phyloP scores from a whole-genome alignment of 2,329 filamentous ascomycete genomes.

The Plectosphaerella cucumerina region DNA sequence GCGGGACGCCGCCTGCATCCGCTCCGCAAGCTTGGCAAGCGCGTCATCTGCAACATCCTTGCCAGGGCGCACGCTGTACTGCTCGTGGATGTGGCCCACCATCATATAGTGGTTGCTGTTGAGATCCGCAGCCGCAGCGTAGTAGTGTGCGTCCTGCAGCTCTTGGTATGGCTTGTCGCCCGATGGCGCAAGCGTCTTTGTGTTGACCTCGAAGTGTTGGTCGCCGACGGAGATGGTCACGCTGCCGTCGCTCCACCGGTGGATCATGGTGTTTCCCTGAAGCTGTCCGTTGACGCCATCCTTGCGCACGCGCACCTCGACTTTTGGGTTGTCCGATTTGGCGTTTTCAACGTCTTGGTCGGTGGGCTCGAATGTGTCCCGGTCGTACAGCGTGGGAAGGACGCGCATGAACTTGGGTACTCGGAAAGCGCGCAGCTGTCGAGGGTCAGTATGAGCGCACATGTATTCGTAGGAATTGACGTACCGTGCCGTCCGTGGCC shows the following conservation, averaged over 20 bases:
- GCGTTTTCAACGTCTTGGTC: slow-evolving; percentile 51
- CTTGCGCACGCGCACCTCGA: slow-evolving; percentile 65
- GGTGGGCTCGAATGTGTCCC: slow-evolving; percentile 60
- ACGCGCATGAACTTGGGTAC: slow-evolving; percentile 70
- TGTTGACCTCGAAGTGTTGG: slow-evolving; percentile 71
- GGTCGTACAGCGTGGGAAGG: slow-evolving; percentile 62
- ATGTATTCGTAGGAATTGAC: background rate
- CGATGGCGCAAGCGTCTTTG: slow-evolving; percentile 64
- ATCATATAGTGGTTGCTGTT: slow-evolving; percentile 65
- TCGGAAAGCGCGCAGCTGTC: slow-evolving; percentile 63
- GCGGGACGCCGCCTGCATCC: slow-evolving; percentile 61
- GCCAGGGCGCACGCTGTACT: slow-evolving; percentile 65
- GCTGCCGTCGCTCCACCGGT: slow-evolving; percentile 77
- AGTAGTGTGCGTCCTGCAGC: slow-evolving; percentile 69
- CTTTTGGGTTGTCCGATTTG: slow-evolving; percentile 52
- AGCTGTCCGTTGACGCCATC: slow-evolving; percentile 62
- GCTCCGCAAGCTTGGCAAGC: slow-evolving; percentile 61
- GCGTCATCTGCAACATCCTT: slow-evolving; percentile 67
- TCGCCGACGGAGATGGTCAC: slow-evolving; percentile 71
- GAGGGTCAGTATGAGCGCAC: background rate
- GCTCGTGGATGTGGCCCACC: slow-evolving; percentile 71
- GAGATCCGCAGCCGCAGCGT: slow-evolving; percentile 68
- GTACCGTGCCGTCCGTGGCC: slow-evolving; percentile 61
- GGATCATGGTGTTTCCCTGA: slow-evolving; percentile 70
- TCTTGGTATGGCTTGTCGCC: slow-evolving; percentile 58